These are phyloP conservation scores for Colletotrichum gigasporum DNA, from an alignment of 2,329 filamentous ascomycete species.

Conservation along the genomic window DNA sequence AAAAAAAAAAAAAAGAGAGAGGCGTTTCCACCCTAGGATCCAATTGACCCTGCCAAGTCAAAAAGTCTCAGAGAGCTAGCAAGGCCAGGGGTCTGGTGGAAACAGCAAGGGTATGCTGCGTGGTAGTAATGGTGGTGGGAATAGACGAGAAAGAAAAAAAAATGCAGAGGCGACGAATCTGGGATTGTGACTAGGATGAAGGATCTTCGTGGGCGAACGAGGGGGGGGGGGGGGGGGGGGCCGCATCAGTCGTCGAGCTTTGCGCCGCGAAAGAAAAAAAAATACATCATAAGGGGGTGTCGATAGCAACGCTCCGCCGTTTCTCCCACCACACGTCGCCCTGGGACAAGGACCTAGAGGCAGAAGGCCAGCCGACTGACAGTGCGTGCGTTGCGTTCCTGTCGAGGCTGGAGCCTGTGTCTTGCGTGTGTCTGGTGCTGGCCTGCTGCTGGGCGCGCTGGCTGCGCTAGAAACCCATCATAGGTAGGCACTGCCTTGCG, in stretches of 20 bases:
- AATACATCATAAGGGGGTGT: constrained; percentile 13
- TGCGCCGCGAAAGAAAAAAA: not conserved
- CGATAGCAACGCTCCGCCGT: constrained; percentile 2
- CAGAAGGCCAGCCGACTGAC: not conserved
- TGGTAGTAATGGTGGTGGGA: constrained; percentile 1
- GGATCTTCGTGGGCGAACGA: constrained; percentile 13
- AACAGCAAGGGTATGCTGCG: not conserved
- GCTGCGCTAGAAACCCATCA: not conserved
- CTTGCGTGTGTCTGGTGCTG: not conserved
- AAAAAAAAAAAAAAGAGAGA: not conserved
- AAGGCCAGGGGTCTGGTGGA: constrained; percentile 7
- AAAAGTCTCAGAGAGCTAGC: constrained; percentile 30
- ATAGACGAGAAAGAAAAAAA: not conserved
- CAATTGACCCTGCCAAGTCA: constrained; percentile 25
- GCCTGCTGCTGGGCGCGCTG: no score
- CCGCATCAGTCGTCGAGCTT: not conserved
- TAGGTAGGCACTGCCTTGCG: no score
- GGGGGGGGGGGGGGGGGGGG: not conserved
- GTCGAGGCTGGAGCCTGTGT: not conserved
- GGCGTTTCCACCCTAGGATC: constrained; percentile 13
- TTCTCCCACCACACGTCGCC: constrained; percentile 25
- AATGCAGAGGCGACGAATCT: constrained; percentile 3
- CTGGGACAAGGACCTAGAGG: not conserved
- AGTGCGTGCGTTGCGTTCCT: constrained; percentile 25
- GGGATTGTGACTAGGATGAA: constrained; percentile 5